Evolutionary conservation across 2,329 filamentous ascomycete species (phyloP), one percentile per base, ranked within the genome.

Genomic region (Venturiaceae sp.): DNA sequence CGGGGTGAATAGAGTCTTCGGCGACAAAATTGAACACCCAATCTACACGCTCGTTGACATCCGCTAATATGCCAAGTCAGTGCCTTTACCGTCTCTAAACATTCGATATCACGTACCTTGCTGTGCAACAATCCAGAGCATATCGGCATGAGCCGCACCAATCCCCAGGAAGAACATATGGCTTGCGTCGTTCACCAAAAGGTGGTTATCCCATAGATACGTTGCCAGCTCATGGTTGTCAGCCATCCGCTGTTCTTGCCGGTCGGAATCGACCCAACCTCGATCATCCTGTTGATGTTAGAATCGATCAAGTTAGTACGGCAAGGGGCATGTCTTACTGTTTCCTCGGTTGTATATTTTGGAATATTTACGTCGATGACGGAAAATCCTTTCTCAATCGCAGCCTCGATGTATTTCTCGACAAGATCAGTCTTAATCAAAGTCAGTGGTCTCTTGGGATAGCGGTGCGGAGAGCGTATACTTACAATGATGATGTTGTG

Each of bases 131-230:
- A 53, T 21, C 52, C 52, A 53, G 6, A 53, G 32, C 30, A 53
- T 53, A 5, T 53, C 34, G 32, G 52, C 30, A 37, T 53, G 34
- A 23, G 94, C 89, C 65, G 90, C 86, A n/a, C 94, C 94, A 1
- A 95, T 84, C 0, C 94, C 92, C 68, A 99, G 79, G 23, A 99
- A 77, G 68, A 95, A 88, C 16, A 97, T 83, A 56, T 92, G 83
- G 5, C 86, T 84, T 0, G 82, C 78, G 2, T 86, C 77, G 58
- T 81, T 55, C 85, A 85, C 33, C 88, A 79, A 58, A 21, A 99
- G 84, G 67, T 96, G 96, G 68, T 99, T 99, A 65, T 96, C 92
- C 94, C 94, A 99, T 14, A 99, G 77, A 67, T 96, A 97, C 61
- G 82, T 84, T 4, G 92, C 83, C 11, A 96, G 76, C 61, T 92